phyloP scores from a whole-genome alignment of 2,329 filamentous ascomycete genomes.

The Stenocarpella maydis region DNA sequence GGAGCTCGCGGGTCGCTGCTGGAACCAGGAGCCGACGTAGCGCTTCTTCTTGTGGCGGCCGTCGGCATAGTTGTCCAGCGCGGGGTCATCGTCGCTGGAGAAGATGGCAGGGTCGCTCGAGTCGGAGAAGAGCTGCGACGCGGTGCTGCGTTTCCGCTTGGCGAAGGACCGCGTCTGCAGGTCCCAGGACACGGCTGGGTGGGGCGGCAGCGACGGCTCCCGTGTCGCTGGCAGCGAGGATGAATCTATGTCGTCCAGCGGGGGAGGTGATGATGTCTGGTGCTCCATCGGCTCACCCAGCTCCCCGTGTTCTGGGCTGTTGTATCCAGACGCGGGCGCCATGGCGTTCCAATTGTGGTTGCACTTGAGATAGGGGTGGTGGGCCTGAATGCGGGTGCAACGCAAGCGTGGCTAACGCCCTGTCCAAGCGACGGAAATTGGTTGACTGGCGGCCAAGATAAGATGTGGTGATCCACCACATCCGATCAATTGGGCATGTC shows the following conservation, averaged over 20 bases:
- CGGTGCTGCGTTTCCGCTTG: slow-evolving; percentile 50
- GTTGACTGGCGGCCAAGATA: not conserved
- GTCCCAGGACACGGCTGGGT: slow-evolving; percentile 51
- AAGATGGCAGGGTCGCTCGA: slow-evolving; percentile 77
- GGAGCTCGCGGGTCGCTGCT: slow-evolving; percentile 57
- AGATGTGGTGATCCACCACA: not conserved
- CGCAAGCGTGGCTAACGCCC: not conserved
- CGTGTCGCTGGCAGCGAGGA: slow-evolving; percentile 44
- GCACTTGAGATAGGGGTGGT: too few species aligned
- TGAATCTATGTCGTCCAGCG: not conserved
- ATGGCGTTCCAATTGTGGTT: not conserved
- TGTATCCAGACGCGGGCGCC: not conserved
- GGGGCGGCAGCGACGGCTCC: slow-evolving; percentile 51
- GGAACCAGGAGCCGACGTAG: slow-evolving; percentile 74
- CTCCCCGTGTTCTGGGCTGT: not conserved
- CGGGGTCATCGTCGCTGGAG: slow-evolving; percentile 76
- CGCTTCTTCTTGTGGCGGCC: slow-evolving; percentile 66
- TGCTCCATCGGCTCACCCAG: not conserved
- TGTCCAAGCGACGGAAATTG: not conserved
- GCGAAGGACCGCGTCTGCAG: slow-evolving; percentile 49
- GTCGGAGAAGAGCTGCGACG: slow-evolving; percentile 56
- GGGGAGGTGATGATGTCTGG: not conserved
- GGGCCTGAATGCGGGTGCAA: not conserved
- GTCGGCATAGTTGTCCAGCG: slow-evolving; percentile 69
- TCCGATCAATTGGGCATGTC: not conserved